Conservation (phyloP, 2,329 filamentous ascomycete genomes). For the Sporothrix globosa region DNA sequence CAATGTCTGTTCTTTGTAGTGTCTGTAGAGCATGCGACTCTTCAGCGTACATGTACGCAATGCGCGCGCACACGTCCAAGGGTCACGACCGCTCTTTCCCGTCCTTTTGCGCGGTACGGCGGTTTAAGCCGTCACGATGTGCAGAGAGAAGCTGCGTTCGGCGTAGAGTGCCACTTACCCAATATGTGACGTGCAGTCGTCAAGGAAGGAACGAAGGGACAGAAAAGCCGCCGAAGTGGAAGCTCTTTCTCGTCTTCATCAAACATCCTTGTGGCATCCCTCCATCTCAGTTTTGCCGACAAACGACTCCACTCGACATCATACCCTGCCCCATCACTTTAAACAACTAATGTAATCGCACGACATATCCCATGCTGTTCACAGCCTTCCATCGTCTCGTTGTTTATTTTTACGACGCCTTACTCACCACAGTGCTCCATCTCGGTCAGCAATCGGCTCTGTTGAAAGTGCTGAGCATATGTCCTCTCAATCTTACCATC, state of each 20-base stretch:
- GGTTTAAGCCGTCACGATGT: neutral
- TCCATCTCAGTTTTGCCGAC: neutral
- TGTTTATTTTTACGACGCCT: constrained; percentile 23
- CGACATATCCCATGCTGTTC: neutral
- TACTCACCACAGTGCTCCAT: constrained; percentile 13
- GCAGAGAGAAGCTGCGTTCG: neutral
- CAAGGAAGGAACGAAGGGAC: too few species aligned
- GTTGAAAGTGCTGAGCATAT: neutral
- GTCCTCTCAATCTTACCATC: neutral
- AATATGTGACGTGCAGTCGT: too few species aligned
- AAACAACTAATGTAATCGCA: too few species aligned
- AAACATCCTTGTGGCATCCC: neutral
- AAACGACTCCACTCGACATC: neutral
- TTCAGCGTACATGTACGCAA: neutral
- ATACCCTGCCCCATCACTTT: neutral
- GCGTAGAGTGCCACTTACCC: too few species aligned
- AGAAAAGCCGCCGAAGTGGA: too few species aligned
- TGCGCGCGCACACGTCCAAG: neutral
- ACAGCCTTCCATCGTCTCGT: neutral
- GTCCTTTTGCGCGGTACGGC: constrained; percentile 14
- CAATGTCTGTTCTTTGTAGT: neutral
- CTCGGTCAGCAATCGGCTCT: constrained; percentile 11
- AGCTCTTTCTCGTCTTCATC: too few species aligned
- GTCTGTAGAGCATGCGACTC: neutral
- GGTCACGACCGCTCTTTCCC: neutral